phyloP scores from a whole-genome alignment of 176 grass and related monocot genomes.

The Chrysopogon serrulatus region DNA sequence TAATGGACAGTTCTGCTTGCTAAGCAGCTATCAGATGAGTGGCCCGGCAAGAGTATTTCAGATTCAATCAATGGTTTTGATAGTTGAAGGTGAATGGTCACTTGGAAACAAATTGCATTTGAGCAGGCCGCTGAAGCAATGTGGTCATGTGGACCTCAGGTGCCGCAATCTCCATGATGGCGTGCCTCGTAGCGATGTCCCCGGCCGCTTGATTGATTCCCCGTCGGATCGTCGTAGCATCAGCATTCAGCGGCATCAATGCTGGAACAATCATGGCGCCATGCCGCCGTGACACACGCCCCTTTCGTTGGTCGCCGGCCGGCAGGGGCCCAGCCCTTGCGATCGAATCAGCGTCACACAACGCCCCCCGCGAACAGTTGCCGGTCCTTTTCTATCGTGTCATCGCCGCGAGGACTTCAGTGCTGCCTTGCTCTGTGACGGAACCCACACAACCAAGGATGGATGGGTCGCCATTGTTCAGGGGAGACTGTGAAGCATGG shows the following conservation, averaged over 20 bases:
- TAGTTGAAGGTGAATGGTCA: not conserved
- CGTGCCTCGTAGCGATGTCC: not conserved
- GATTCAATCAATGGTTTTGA: not conserved
- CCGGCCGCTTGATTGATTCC: not conserved
- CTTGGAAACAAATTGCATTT: not conserved
- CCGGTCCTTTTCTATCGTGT: not conserved
- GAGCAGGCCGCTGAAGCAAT: not conserved
- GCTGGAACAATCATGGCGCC: constrained; percentile 2
- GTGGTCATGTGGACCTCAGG: constrained; percentile 32
- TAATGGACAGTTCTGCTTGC: not conserved
- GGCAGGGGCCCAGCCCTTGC: not conserved
- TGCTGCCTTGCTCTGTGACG: not conserved
- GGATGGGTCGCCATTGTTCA: not conserved
- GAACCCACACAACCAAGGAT: too few species aligned
- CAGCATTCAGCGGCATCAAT: not conserved
- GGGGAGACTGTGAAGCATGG: not conserved
- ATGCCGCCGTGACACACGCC: not conserved
- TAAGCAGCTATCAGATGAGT: not conserved
- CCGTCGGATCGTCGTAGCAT: not conserved
- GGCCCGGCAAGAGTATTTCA: not conserved
- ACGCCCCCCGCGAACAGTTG: not conserved
- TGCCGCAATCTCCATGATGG: constrained; percentile 34
- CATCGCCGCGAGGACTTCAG: not conserved
- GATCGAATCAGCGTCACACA: not conserved
- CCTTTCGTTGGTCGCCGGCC: not conserved